These are phyloP conservation scores for Lavandula angustifolia DNA, from an alignment of 257 asterid genomes.

Conservation along the genomic window DNA sequence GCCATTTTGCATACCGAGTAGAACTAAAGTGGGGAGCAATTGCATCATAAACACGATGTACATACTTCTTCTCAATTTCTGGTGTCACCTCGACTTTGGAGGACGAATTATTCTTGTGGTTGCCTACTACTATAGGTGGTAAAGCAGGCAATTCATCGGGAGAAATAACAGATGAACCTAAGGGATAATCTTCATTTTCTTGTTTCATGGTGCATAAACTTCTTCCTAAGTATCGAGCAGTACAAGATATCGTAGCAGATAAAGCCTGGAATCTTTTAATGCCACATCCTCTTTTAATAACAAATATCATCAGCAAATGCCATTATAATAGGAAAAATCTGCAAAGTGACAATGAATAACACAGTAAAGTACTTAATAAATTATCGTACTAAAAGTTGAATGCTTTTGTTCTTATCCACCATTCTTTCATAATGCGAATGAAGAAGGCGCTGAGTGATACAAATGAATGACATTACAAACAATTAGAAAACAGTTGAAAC, in stretches of 20 bases:
- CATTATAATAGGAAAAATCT: constrained; percentile 34
- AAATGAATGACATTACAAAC: too few species aligned
- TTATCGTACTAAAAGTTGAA: not conserved
- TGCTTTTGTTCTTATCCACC: not conserved
- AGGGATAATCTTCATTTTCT: constrained; percentile 28
- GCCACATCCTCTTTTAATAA: constrained; percentile 37
- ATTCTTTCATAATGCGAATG: not conserved
- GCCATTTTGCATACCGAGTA: constrained; percentile 96
- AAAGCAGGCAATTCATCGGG: constrained; percentile 44
- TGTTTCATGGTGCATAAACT: constrained; percentile 59
- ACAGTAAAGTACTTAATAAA: constrained; percentile 13
- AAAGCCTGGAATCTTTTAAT: constrained; percentile 20
- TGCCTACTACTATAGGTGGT: constrained; percentile 45
- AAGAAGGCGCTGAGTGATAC: not conserved
- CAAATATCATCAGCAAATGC: constrained; percentile 50
- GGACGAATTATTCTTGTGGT: constrained; percentile 33
- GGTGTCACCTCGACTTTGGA: constrained; percentile 72
- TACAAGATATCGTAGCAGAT: constrained; percentile 23
- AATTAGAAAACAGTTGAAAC: not conserved
- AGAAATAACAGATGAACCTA: constrained; percentile 29
- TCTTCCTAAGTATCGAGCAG: constrained; percentile 26
- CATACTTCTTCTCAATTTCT: constrained; percentile 91
- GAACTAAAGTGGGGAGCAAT: constrained; percentile 99
- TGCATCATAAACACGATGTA: constrained; percentile 93
- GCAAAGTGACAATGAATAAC: constrained; percentile 16